Base-by-base conservation (phyloP, 257 asterid species). In the Parsonsia alboflavescens region DNA sequence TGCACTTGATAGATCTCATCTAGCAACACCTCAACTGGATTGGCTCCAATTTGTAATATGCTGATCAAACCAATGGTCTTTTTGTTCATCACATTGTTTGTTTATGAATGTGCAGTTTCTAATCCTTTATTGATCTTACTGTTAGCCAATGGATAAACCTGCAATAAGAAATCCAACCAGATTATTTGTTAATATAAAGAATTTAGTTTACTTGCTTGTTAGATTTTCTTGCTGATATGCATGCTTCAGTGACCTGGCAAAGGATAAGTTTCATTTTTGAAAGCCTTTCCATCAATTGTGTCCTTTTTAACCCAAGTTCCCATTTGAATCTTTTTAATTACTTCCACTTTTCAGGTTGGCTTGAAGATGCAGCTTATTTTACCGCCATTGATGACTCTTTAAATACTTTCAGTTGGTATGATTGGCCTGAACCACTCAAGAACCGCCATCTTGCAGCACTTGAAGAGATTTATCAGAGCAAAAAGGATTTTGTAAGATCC, bases 391-490 rank as follows among this genome's bases (percentile, higher is more conserved):
- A 95, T 78, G 88, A 87, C 80, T 83, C 87, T 57, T 82, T 95
- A 84, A 85, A 87, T 82, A 75, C 97, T 69, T 77, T 79, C 61
- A 87, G 91, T 82, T 95, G 99, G 99, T 92, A 88, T 76, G 93
- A 88, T 57, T 95, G 98, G 99, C 98, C 99, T n/a, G 96, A 92
- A 72, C 84, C 97, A 71, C 84, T 95, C 81, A 95, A 90, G 82
- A 80, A 92, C 77, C 96, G 98, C 72, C 97, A 95, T 86, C 96
- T 89, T 86, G 86, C 83, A 50, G 97, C 99, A 54, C 78, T 95
- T 71, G 99, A 92, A 86, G 98, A 92, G 79, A 84, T 90, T 77
- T 95, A 92, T 81, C 89, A 90, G 80, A 90, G 82, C 84, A 87
- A 82, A 82, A 92, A 82, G 86, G 97, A 92, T 49, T 95, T 84